These are phyloP conservation scores for Metroxylon sagu DNA, from an alignment of 176 grass and related monocot genomes.

Conservation along the genomic window DNA sequence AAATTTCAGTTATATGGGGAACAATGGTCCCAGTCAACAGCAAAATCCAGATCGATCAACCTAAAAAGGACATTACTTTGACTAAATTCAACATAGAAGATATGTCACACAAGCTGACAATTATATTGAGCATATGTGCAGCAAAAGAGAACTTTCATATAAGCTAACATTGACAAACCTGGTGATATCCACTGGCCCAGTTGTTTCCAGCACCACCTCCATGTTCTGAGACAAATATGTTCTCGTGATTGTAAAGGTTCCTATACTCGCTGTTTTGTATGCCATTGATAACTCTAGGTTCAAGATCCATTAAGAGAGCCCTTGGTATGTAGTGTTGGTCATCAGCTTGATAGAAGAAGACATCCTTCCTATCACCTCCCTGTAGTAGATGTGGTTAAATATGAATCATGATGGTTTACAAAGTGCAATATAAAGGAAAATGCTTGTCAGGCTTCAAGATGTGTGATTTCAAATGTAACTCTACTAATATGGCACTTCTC, in stretches of 20 bases:
- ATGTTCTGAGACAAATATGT: conserved; percentile 90
- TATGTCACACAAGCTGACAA: too few relatives aligned
- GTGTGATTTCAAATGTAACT: too few relatives aligned
- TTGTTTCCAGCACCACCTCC: conserved; percentile 99
- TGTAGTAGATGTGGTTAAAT: conserved; percentile 12
- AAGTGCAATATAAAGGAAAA: too few relatives aligned
- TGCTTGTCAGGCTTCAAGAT: too few relatives aligned
- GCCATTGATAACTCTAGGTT: conserved; percentile 93
- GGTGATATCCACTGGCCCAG: conserved; percentile 97
- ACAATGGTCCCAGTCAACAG: too few relatives aligned
- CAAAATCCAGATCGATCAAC: too few relatives aligned
- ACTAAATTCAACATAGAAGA: too few relatives aligned
- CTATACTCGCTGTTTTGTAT: conserved; percentile 96
- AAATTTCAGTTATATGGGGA: too few relatives aligned
- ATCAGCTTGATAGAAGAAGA: conserved; percentile 99
- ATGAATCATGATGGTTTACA: too few relatives aligned
- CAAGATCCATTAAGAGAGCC: conserved; percentile 92
- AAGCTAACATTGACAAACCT: conserved; percentile 33
- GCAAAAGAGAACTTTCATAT: not conserved
- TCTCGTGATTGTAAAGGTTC: conserved; percentile 97
- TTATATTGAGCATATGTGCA: too few relatives aligned
- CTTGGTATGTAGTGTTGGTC: conserved; percentile 98
- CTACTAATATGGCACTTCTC: too few relatives aligned
- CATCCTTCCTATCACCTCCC: conserved; percentile 98
- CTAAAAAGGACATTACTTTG: too few relatives aligned